These are phyloP conservation scores for Lipomyces yamanashiensis DNA, from an alignment of 805 yeast genomes.

Conservation along the genomic window DNA sequence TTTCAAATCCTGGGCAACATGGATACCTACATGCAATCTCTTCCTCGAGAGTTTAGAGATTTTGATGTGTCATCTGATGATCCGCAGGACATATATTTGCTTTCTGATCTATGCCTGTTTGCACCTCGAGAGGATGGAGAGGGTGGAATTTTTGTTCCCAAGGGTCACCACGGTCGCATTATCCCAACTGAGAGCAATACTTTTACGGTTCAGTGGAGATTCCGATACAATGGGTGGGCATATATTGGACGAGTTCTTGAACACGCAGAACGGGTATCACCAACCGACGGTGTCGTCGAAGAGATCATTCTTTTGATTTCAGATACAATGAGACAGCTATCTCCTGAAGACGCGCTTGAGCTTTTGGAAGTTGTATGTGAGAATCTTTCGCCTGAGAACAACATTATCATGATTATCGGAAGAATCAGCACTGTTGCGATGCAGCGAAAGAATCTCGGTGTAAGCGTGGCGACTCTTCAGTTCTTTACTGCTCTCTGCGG, in stretches of 20 bases:
- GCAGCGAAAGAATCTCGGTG: constrained; percentile 55
- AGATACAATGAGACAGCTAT: constrained; percentile 51
- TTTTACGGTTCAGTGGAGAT: constrained; percentile 64
- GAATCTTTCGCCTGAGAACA: constrained; percentile 52
- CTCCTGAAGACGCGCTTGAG: constrained; percentile 50
- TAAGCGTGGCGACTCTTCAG: constrained; percentile 54
- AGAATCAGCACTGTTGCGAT: constrained; percentile 71
- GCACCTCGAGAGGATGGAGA: constrained; percentile 61
- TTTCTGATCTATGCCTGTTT: constrained; percentile 54
- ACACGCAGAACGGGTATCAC: constrained; percentile 52
- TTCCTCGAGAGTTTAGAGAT: constrained; percentile 49
- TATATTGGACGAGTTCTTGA: constrained; percentile 77
- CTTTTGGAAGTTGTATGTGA: constrained; percentile 50
- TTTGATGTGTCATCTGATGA: constrained; percentile 53
- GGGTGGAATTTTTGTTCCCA: constrained; percentile 53
- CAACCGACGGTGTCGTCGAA: constrained; percentile 49
- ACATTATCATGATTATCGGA: constrained; percentile 64
- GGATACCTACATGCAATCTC: constrained; percentile 62
- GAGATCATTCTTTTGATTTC: constrained; percentile 60
- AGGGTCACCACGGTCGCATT: constrained; percentile 72
- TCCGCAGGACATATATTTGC: constrained; percentile 58
- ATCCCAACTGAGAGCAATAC: constrained; percentile 55
- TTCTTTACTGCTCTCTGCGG: constrained; percentile 56
- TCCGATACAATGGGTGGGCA: constrained; percentile 86
- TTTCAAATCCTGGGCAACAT: constrained; percentile 62